Evolutionary conservation across 495 filamentous ascomycete genomes (phyloP).

Genomic region (Tetracladium marchalianum): DNA sequence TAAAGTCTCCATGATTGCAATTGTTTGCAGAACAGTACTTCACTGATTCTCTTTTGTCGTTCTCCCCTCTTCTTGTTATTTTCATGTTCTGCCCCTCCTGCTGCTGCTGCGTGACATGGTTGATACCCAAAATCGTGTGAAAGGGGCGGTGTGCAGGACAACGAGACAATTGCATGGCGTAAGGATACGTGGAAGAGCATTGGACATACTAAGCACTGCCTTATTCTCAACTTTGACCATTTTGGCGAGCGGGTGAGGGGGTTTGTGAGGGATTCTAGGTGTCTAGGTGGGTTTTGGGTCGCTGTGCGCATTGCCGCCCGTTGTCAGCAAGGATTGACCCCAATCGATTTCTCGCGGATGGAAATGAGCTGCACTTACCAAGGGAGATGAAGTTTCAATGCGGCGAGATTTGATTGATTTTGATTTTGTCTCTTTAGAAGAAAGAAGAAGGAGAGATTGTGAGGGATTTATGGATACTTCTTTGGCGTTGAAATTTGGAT

Average conservation of each 20-base stretch:
- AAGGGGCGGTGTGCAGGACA: background rate
- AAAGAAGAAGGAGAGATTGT: conserved; percentile 11
- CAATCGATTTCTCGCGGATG: too few species aligned
- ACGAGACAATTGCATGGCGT: background rate
- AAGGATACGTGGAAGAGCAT: conserved; percentile 7
- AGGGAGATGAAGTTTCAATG: conserved; percentile 7
- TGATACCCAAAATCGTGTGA: background rate
- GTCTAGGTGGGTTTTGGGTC: too few species aligned
- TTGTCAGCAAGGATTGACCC: background rate
- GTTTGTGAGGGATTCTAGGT: background rate
- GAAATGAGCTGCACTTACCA: conserved; percentile 14
- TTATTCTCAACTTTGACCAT: conserved; percentile 86
- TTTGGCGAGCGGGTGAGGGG: conserved; percentile 20
- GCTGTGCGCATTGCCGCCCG: too few species aligned
- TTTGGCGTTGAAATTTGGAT: conserved; percentile 18
- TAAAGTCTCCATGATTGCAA: too few species aligned
- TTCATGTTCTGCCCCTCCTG: too few species aligned
- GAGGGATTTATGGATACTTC: conserved; percentile 6
- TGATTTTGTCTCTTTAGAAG: conserved; percentile 15
- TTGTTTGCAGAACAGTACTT: too few species aligned
- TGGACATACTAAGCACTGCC: conserved; percentile 73
- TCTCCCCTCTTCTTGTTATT: too few species aligned
- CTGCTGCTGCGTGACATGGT: background rate
- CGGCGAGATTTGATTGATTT: conserved; percentile 10
- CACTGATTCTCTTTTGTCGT: conserved; percentile 1